Evolutionary conservation across 805 yeast genomes (phyloP).

Genomic region (Candida oleophila): DNA sequence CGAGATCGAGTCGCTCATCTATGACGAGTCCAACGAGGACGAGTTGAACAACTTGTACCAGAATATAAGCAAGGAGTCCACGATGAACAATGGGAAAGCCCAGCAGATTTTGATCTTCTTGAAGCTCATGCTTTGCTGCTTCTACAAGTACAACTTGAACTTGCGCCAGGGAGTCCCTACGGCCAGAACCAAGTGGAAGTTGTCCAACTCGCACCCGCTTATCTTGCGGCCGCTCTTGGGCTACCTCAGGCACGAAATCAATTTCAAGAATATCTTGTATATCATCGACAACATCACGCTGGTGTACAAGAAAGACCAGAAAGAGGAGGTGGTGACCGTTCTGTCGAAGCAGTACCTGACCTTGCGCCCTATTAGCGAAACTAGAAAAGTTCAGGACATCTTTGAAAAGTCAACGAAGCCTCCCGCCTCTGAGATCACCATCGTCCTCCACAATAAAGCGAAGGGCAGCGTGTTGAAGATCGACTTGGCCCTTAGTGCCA

Average conservation of each 20-base stretch:
- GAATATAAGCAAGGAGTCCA: slow-evolving; percentile 27
- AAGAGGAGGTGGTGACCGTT: slow-evolving; percentile 3
- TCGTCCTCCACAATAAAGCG: slow-evolving; percentile 17
- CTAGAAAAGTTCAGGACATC: slow-evolving; percentile 22
- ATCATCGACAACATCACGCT: slow-evolving; percentile 25
- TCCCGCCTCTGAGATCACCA: slow-evolving; percentile 31
- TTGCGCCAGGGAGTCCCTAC: slow-evolving; percentile 48
- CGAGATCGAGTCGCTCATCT: slow-evolving; percentile 65
- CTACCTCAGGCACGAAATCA: slow-evolving; percentile 53
- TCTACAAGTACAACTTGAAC: slow-evolving; percentile 47
- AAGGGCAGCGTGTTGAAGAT: slow-evolving; percentile 21
- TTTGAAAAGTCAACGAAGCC: slow-evolving; percentile 39
- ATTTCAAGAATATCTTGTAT: slow-evolving; percentile 26
- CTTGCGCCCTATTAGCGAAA: slow-evolving; percentile 7
- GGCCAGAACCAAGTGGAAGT: slow-evolving; percentile 45
- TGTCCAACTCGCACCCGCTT: slow-evolving; percentile 41
- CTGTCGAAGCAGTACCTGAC: slow-evolving; percentile 3
- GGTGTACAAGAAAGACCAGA: slow-evolving; percentile 7
- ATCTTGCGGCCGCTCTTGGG: slow-evolving; percentile 59
- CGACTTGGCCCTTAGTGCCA: slow-evolving; percentile 32
- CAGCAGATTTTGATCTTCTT: slow-evolving; percentile 52
- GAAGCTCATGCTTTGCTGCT: slow-evolving; percentile 60
- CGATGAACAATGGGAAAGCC: slow-evolving; percentile 43
- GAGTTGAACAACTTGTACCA: slow-evolving; percentile 29
- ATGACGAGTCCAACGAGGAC: slow-evolving; percentile 41